Evolutionary conservation across 495 filamentous ascomycete genomes (phyloP), one percentile per base, ranked within the genome.

Genomic region (Jackrogersella minutella): DNA sequence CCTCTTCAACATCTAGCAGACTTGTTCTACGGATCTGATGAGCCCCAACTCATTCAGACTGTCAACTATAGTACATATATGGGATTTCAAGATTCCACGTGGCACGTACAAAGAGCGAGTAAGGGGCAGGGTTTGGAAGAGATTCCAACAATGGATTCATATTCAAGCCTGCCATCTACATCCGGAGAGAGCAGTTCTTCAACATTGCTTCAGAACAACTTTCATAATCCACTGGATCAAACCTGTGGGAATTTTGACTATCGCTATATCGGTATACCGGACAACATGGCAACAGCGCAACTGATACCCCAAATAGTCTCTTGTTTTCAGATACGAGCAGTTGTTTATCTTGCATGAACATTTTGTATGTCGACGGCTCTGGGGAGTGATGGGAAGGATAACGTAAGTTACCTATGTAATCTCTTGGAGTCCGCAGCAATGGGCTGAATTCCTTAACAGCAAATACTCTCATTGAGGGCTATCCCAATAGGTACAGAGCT

Each of bases 381-480:
- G 41, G 14, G 41, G 41, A 14, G 24, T 26, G 41, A 19, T 46
- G 19, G 47, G 49, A 17, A 44, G 8, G 5, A 50, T 13, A 37
- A 36, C n/a, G 37, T 58, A 62, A 57, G 33, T 50, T 46, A 10
- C 49, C 34, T 37, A 5, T 1, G n/a, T n/a, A n/a, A n/a, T 58
- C 51, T 53, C 5, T 47, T 58, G 58, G 16, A 47, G 40, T 16
- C 22, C 7, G 19, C 43, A 33, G 3, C 26, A 41, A 24, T 24
- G 33, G 19, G 21, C 51, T 39, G 57, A 57, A 33, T 57, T 16
- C 26, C 10, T 9, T 34, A 9, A 13, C 31, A 34, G 31, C 5
- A 2, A 13, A 2, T 10, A 34, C 31, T 34, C 6, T 34, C 5
- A 3, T 37, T 11, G 34, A 2, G 2, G 37, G 16, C 24, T 46